Base-by-base conservation (phyloP, 495 filamentous ascomycete species). In the Penicillium egyptiacum region DNA sequence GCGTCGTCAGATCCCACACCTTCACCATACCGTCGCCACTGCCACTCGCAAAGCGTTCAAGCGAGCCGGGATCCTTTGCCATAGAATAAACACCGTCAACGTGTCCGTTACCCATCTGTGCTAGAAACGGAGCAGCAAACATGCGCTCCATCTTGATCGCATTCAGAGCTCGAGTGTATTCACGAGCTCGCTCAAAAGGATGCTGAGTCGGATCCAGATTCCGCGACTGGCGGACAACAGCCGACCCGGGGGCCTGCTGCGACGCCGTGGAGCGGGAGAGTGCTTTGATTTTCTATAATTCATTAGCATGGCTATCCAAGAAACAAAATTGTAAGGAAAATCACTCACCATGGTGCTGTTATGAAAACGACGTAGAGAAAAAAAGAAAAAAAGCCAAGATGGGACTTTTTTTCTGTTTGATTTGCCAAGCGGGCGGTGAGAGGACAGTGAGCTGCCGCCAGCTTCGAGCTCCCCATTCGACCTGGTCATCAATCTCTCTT, bases 101-200 rank as follows among this genome's bases (percentile, higher is more conserved):
- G 75, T 98, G 94, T 28, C 94, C 94, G 47, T 83, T 83, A 28
- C 92, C 93, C 50, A 98, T 82, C 63, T 96, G 89, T 0, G 79
- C 88, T 41, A 98, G 74, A 69, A 98, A 98, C 5, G 94, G 94
- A 51, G 90, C 86, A 20, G 94, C 93, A 67, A 98, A 97, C 85
- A 98, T 92, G 60, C 94, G 87, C 72, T 97, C 90, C 50, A 98
- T 71, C 64, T 98, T 98, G 47, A 89, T 89, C 8, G 92, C 92
- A 84, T 92, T 97, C 63, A 92, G 81, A 26, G 90, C 89, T 50
- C 89, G 80, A 8, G 88, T 90, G 68, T 98, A 98, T 75, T 98
- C 94, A 69, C 95, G 81, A 46, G 92, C 94, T 62, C 91, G 81
- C 71, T 95, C 92, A 73, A 98, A 98, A 22, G 95, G 95, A 78